Evolutionary conservation across 345 rosid species (phyloP), one percentile per base, ranked within the genome.

Genomic region (Acer campestre): DNA sequence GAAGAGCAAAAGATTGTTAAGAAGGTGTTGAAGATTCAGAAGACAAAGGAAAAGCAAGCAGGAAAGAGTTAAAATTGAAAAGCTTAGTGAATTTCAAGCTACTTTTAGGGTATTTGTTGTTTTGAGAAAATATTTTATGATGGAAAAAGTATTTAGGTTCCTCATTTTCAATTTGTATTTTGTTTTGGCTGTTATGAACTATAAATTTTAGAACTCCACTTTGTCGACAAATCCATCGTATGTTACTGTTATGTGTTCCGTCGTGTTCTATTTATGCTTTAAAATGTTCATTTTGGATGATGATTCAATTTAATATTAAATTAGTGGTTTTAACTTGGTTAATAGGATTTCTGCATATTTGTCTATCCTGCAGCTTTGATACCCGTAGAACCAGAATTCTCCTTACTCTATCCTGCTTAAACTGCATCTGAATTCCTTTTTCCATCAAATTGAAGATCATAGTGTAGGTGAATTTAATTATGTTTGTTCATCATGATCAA

Each of bases 1-100:
- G 95, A 91, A 80, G 95, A 92, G 86, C 94, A 92, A 77, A 92
- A 92, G 90, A 92, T 92, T 72, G 97, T 92, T 85, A 90, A 92
- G 82, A 90, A 90, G 85, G 90, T 90, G 20, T 83, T 90, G 90
- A 90, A 90, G 86, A 88, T 90, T 73, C 94, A 90, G 82, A 90
- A 88, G 89, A 79, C 91, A 0, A 90, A 90, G 89, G 90, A 90
- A 77, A 90, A 90, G 86, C 85, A 75, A n/a, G 83, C 90, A 71
- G 76, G 87, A 31, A 90, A 82, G 87, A 82, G 84, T 76, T 90
- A 79, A 78, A 42, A 6, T 40, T 27, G 38, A 61, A 22, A 23
- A 38, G 31, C 18, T 38, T 17, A 76, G 58, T 72, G 49, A 16
- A 62, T 73, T 29, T 46, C 48, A 61, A 18, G 3, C 59, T 48